phyloP scores from a whole-genome alignment of 805 yeast genomes.

The Candida silvicultrix region DNA sequence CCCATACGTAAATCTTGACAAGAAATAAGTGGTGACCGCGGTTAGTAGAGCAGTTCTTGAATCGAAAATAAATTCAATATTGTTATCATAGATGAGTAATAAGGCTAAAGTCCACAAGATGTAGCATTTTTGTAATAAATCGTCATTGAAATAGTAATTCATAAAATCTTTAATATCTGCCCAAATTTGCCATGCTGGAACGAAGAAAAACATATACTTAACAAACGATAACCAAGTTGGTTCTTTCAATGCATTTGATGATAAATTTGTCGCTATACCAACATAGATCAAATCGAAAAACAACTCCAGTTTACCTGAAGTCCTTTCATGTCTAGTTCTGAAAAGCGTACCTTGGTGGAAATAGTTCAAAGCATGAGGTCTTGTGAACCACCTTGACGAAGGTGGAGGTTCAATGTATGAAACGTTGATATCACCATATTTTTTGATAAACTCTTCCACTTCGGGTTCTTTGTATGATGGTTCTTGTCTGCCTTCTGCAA shows the following conservation, averaged over 20 bases:
- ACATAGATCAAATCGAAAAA: conserved; percentile 60
- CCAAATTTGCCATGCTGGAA: conserved; percentile 62
- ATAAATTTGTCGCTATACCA: conserved; percentile 56
- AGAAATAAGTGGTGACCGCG: conserved; percentile 32
- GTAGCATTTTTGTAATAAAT: conserved; percentile 45
- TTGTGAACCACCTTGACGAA: conserved; percentile 29
- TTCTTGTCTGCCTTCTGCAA: too few species aligned
- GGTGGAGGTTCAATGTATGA: conserved; percentile 38
- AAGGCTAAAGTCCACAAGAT: conserved; percentile 49
- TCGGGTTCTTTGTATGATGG: conserved; percentile 6
- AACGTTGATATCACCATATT: conserved; percentile 43
- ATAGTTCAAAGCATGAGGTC: conserved; percentile 56
- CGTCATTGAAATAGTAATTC: conserved; percentile 58
- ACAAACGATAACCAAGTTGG: conserved; percentile 38
- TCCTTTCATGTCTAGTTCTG: conserved; percentile 49
- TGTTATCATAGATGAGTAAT: conserved; percentile 46
- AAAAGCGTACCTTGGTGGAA: conserved; percentile 50
- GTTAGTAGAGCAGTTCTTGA: conserved; percentile 32
- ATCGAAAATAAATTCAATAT: conserved; percentile 33
- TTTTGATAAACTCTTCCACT: conserved; percentile 33
- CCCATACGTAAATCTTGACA: conserved; percentile 32
- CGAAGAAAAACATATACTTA: conserved; percentile 42
- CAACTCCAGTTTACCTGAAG: conserved; percentile 48
- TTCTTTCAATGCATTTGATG: conserved; percentile 44
- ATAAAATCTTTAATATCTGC: conserved; percentile 54